Percentiles rank a stretch among this genome's conserved stretches.
phyloP scores from a whole-genome alignment of 106 monocot genomes.

The Dioscorea dumetorum region DNA sequence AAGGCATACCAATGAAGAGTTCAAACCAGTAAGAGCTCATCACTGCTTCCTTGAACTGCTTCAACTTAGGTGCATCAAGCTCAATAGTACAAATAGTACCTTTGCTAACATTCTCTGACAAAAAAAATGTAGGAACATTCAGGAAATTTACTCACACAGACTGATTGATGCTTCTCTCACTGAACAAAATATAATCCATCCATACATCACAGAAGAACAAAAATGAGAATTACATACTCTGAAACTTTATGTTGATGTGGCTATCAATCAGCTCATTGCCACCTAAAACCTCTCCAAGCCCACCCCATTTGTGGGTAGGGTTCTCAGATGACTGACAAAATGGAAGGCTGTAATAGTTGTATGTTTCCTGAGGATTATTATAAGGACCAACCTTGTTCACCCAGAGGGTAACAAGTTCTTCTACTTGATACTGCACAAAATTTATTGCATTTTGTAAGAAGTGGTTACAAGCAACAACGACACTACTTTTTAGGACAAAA shows the following conservation, averaged over 20 bases:
- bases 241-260: conserved; percentile 62
- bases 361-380: conserved; percentile 91
- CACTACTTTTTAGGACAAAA: background rate
- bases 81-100: conserved; percentile 51
- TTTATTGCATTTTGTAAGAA: too few relatives aligned
- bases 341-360: conserved; percentile 87
- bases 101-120: conserved; percentile 61
- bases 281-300: conserved; percentile 90
- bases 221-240: conserved; percentile 26
- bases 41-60: conserved; percentile 64
- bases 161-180: too few relatives aligned
- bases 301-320: conserved; percentile 77
- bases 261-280: conserved; percentile 94
- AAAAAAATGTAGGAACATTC: background rate
- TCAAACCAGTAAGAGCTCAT: conserved; percentile 79
- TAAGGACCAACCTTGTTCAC: conserved; percentile 97
- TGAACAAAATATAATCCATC: too few relatives aligned
- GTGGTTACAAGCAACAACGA: too few relatives aligned
- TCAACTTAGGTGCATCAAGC: conserved; percentile 57
- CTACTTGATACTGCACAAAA: conserved; percentile 55
- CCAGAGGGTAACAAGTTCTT: conserved; percentile 66
- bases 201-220: background rate
- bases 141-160: too few relatives aligned
- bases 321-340: conserved; percentile 67
- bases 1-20: conserved; percentile 65